Conservation (phyloP, 2,329 filamentous ascomycete genomes). For the Bretziella fagacearum region DNA sequence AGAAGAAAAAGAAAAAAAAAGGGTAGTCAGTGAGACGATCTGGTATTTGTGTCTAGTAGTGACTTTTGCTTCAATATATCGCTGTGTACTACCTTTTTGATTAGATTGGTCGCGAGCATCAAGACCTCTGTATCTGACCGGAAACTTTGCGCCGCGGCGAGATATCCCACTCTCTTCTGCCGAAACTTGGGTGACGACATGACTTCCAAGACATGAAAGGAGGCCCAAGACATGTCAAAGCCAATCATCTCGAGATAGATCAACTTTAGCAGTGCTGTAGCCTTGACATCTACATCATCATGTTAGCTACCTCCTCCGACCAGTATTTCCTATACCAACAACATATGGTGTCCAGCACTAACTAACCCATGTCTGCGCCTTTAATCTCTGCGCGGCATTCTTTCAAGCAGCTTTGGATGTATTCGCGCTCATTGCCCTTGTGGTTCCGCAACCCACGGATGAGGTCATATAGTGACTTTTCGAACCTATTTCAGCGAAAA, state of each 20-base stretch:
- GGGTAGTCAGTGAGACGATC: too few species aligned
- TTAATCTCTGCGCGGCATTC: slow-evolving; percentile 91
- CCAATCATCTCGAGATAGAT: slow-evolving; percentile 98
- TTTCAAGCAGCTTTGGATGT: slow-evolving; percentile 81
- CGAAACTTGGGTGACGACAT: slow-evolving; percentile 93
- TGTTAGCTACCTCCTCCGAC: not conserved
- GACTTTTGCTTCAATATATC: too few species aligned
- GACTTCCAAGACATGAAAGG: slow-evolving; percentile 95
- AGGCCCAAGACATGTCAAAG: slow-evolving; percentile 98
- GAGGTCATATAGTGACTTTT: slow-evolving; percentile 97
- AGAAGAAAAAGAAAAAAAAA: not conserved
- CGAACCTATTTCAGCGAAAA: slow-evolving; percentile 56
- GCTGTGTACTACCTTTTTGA: slow-evolving; percentile 62
- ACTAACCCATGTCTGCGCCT: slow-evolving; percentile 76
- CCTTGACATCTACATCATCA: slow-evolving; percentile 59
- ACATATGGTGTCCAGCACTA: not conserved
- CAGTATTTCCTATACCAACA: not conserved
- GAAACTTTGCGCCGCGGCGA: slow-evolving; percentile 92
- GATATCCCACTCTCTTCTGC: slow-evolving; percentile 88
- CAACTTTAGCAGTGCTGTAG: slow-evolving; percentile 85
- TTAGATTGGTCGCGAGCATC: slow-evolving; percentile 88
- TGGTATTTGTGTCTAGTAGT: too few species aligned
- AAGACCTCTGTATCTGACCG: slow-evolving; percentile 88
- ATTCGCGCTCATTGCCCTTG: slow-evolving; percentile 87
- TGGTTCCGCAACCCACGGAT: slow-evolving; percentile 90